Percentiles rank a stretch among this genome's conserved stretches.
phyloP scores from a whole-genome alignment of 1,284 basidiomycete species.

The Cryptococcus neoformans region DNA sequence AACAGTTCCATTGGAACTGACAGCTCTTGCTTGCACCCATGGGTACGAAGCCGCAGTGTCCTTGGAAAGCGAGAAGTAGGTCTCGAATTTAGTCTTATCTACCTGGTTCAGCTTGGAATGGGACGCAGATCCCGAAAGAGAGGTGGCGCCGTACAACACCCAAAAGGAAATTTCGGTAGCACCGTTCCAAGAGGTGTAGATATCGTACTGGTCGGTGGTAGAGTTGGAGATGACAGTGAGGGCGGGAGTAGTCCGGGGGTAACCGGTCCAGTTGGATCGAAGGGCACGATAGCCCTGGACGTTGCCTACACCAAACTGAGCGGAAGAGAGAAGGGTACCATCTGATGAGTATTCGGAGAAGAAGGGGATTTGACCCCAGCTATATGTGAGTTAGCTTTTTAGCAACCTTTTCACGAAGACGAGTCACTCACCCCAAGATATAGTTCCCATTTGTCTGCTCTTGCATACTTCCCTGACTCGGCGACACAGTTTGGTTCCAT shows the following conservation, averaged over 20 bases:
- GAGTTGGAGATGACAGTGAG: slow-evolving; percentile 12
- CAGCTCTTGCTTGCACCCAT: slow-evolving; percentile 4
- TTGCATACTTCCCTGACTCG: slow-evolving; percentile 32
- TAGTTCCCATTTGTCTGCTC: slow-evolving; percentile 20
- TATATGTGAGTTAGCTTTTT: background rate
- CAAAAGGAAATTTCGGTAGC: slow-evolving; percentile 33
- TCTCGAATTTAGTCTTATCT: slow-evolving; percentile 25
- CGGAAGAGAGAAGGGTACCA: slow-evolving; percentile 29
- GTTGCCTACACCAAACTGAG: slow-evolving; percentile 31
- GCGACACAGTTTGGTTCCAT: slow-evolving; percentile 18
- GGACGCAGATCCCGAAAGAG: slow-evolving; percentile 8
- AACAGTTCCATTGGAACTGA: slow-evolving; percentile 6
- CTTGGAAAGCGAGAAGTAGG: slow-evolving; percentile 9
- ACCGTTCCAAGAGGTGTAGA: slow-evolving; percentile 39
- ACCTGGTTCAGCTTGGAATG: background rate
- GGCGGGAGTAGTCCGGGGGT: slow-evolving; percentile 23
- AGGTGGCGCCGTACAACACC: slow-evolving; percentile 16
- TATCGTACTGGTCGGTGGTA: slow-evolving; percentile 2
- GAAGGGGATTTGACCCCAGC: slow-evolving; percentile 20
- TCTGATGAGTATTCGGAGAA: slow-evolving; percentile 23
- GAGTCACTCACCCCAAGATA: slow-evolving; percentile 18
- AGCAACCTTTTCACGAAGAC: background rate
- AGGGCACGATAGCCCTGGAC: slow-evolving; percentile 34
- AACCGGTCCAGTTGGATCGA: slow-evolving; percentile 27
- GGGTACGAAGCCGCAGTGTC: background rate